Conservation (phyloP, 176 grass and related monocot genomes). For the Alopecurus myosuroides region DNA sequence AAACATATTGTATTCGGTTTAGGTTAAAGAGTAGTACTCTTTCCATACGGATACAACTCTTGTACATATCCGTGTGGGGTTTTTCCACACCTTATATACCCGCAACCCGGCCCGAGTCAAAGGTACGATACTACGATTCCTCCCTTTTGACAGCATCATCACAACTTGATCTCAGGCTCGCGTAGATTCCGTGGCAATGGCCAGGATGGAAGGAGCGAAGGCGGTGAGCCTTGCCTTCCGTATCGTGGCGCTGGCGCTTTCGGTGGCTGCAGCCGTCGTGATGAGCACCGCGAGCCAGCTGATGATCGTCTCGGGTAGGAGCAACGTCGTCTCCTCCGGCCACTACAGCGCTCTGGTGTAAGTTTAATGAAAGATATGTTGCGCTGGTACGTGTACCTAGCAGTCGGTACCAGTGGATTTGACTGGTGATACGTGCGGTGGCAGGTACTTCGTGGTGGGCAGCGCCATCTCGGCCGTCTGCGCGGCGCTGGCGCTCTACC, state of each 20-base stretch:
- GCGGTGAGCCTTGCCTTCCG: constrained; percentile 23
- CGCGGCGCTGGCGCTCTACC: constrained; percentile 31
- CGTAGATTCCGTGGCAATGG: not conserved
- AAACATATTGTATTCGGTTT: too few species aligned
- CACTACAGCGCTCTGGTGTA: constrained; percentile 35
- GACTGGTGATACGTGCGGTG: not conserved
- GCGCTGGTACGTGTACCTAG: not conserved
- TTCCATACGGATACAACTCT: too few species aligned
- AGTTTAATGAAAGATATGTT: not conserved
- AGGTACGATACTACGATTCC: too few species aligned
- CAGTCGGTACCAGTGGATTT: not conserved
- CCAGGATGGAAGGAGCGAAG: not conserved
- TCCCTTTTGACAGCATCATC: too few species aligned
- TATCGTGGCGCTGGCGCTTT: constrained; percentile 5
- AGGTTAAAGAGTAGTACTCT: too few species aligned
- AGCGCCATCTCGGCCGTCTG: constrained; percentile 6
- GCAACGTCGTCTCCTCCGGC: not conserved
- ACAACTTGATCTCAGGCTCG: not conserved
- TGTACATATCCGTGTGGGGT: too few species aligned
- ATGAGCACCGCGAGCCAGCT: constrained; percentile 32
- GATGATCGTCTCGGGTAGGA: not conserved
- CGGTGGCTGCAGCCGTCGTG: constrained; percentile 34
- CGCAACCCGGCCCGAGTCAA: too few species aligned
- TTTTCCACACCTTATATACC: too few species aligned
- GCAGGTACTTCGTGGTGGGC: constrained; percentile 46